These are phyloP conservation scores for Populus davidiana DNA, from an alignment of 345 rosid species.

Conservation along the genomic window DNA sequence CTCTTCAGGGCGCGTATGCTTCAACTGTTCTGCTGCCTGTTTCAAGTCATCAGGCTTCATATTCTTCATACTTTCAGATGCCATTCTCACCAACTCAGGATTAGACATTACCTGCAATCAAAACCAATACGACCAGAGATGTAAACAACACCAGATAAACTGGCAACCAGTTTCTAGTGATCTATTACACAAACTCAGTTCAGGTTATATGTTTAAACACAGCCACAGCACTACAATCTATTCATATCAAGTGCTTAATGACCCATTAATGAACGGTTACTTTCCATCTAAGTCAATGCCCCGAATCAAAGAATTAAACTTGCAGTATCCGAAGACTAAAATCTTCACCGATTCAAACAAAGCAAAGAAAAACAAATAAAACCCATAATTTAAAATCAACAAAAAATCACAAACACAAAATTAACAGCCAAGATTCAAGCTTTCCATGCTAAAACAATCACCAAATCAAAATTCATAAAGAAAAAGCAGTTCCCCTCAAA, in stretches of 20 bases:
- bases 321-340: not conserved
- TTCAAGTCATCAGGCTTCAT: conserved; percentile 86
- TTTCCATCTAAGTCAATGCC: not conserved
- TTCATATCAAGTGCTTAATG: not conserved
- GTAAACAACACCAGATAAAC: not conserved
- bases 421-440: not conserved
- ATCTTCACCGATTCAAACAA: not conserved
- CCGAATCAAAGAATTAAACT: not conserved
- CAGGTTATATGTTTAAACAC: not conserved
- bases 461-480: not conserved
- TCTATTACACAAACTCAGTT: not conserved
- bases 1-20: conserved; percentile 73
- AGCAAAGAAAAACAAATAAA: not conserved
- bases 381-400: not conserved
- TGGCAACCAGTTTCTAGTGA: not conserved
- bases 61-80: conserved; percentile 89
- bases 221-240: not conserved
- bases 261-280: not conserved
- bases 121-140: not conserved
- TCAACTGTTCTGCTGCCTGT: conserved; percentile 86
- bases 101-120: conserved; percentile 80
- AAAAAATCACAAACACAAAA: not conserved
- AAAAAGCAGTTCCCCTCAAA: not conserved
- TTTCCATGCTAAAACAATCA: not conserved
- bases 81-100: conserved; percentile 93